Evolutionary conservation across 2,329 filamentous ascomycete genomes (phyloP).

Genomic region (Beauveria varroae): DNA sequence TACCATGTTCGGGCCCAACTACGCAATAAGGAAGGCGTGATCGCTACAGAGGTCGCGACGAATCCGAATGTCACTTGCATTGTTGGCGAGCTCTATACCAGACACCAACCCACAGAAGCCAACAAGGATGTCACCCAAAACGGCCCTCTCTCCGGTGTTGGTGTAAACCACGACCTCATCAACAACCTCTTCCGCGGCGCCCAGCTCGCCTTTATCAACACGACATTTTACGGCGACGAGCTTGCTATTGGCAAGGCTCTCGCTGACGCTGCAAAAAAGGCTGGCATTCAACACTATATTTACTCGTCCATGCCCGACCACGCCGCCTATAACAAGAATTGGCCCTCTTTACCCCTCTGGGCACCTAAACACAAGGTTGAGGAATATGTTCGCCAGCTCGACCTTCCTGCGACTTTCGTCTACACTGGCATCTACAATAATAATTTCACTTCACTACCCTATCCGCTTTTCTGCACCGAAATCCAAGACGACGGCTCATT

Average conservation of each 20-base stretch:
- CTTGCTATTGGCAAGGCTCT: constrained; percentile 80
- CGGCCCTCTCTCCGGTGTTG: constrained; percentile 53
- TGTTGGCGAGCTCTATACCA: constrained; percentile 56
- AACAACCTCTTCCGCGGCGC: constrained; percentile 73
- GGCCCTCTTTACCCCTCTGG: constrained; percentile 86
- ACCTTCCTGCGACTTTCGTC: constrained; percentile 81
- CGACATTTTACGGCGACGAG: constrained; percentile 94
- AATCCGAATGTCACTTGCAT: constrained; percentile 69
- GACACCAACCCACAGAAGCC: constrained; percentile 41
- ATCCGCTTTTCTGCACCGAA: constrained; percentile 94
- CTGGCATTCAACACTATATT: constrained; percentile 81
- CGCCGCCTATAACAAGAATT: constrained; percentile 64
- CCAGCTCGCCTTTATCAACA: constrained; percentile 94
- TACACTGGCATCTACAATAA: constrained; percentile 99
- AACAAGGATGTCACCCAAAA: constrained; percentile 60
- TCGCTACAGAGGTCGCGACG: constrained; percentile 75
- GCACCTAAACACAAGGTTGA: constrained; percentile 87
- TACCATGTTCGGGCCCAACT: constrained; percentile 91
- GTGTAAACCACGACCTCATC: constrained; percentile 67
- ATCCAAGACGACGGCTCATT: constrained; percentile 78
- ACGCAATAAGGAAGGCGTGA: constrained; percentile 76
- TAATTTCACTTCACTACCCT: constrained; percentile 90
- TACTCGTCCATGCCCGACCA: constrained; percentile 98
- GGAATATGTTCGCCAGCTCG: constrained; percentile 77
- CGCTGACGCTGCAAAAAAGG: constrained; percentile 80